phyloP scores from a whole-genome alignment of 2,329 filamentous ascomycete genomes.

The Thelonectria discophora region DNA sequence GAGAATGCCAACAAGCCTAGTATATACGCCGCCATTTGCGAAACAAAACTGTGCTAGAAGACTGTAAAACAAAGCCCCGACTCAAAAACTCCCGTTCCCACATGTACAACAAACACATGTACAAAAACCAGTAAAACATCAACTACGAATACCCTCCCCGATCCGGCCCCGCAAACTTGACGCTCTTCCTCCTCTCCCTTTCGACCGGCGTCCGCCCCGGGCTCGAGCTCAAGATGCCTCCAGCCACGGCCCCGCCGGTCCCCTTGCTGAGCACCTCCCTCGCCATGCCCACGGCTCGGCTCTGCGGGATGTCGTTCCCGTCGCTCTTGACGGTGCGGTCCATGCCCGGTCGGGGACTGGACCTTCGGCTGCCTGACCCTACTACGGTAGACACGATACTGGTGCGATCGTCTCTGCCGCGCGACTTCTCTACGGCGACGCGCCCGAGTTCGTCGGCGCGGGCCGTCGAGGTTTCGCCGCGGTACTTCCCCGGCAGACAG shows the following conservation, averaged over 20 bases:
- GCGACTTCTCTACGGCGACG: constrained; percentile 53
- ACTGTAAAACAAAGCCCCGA: too few relatives aligned
- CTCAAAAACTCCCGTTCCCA: too few relatives aligned
- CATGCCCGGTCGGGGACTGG: constrained; percentile 41
- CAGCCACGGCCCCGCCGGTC: constrained; percentile 32
- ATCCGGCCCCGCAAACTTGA: constrained; percentile 65
- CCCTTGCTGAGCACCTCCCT: constrained; percentile 59
- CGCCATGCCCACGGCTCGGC: constrained; percentile 67
- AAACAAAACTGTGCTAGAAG: too few relatives aligned
- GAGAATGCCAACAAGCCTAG: too few relatives aligned
- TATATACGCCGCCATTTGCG: too few relatives aligned
- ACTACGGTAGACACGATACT: constrained; percentile 5
- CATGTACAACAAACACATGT: neutral
- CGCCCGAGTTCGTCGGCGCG: constrained; percentile 63
- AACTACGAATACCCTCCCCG: constrained; percentile 6
- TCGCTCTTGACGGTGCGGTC: constrained; percentile 54
- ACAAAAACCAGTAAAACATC: neutral
- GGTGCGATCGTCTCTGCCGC: constrained; percentile 39
- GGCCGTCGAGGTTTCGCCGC: constrained; percentile 56
- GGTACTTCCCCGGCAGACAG: constrained; percentile 66
- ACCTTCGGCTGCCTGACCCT: constrained; percentile 39
- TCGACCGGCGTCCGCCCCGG: constrained; percentile 54
- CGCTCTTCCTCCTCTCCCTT: constrained; percentile 69
- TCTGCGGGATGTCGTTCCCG: constrained; percentile 64
- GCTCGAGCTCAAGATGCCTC: constrained; percentile 59